A percentile compares a stretch with the other conserved stretches of the same genome.
Conservation (phyloP, 2,329 filamentous ascomycete genomes). For the Cadophora luteo-olivacea region DNA sequence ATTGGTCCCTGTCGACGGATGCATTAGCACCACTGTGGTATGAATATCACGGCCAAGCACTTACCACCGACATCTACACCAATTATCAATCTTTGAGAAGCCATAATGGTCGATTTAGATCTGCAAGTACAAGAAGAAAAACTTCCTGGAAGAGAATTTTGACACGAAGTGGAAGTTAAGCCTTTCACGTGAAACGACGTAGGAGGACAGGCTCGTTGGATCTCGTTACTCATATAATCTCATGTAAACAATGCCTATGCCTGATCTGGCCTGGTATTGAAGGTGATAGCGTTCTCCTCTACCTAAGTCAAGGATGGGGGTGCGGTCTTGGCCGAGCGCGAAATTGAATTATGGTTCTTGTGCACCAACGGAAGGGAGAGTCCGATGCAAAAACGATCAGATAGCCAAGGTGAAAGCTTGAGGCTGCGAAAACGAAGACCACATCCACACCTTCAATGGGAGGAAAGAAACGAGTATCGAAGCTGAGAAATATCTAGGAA, state of each 20-base stretch:
- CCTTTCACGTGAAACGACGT: not conserved
- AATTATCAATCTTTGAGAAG: not conserved
- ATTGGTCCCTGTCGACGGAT: constrained; percentile 6
- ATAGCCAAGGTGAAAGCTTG: not conserved
- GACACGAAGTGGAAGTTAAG: not conserved
- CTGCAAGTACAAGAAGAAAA: not conserved
- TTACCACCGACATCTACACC: constrained; percentile 21
- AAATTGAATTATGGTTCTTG: not conserved
- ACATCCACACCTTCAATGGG: not conserved
- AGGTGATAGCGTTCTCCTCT: not conserved
- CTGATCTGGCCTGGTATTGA: not conserved
- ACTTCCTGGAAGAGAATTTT: not conserved
- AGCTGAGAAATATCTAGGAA: not conserved
- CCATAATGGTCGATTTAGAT: not conserved
- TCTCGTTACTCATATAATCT: not conserved
- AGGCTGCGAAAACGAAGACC: not conserved
- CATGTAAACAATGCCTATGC: not conserved
- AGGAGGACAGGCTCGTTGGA: not conserved
- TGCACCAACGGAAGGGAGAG: not conserved
- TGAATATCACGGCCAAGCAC: not conserved
- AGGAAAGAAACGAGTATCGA: not conserved
- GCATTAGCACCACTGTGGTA: not conserved
- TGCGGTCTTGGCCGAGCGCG: not conserved
- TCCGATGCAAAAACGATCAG: not conserved
- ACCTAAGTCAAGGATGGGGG: constrained; percentile 1